These are phyloP conservation scores for Trametes cubensis DNA, from an alignment of 768 basidiomycete species.

Conservation along the genomic window DNA sequence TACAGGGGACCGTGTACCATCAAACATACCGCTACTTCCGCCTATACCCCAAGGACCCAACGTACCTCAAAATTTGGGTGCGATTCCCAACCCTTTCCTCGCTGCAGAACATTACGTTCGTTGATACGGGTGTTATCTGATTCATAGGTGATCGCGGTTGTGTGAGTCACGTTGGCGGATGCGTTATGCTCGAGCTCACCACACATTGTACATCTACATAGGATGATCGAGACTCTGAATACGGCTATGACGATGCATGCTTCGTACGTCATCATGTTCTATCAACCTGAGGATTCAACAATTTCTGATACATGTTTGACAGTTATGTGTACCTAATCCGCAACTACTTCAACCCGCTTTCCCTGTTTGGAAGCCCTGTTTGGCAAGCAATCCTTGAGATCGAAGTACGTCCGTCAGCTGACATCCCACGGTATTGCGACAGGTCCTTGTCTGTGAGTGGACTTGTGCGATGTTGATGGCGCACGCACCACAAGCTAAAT, in stretches of 20 bases:
- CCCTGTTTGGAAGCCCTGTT: too few relatives aligned
- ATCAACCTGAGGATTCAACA: background rate
- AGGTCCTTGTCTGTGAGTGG: too few relatives aligned
- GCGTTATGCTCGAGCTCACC: background rate
- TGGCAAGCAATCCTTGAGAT: too few relatives aligned
- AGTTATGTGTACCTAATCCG: conserved; percentile 12
- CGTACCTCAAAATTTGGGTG: conserved; percentile 12
- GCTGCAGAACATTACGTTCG: too few relatives aligned
- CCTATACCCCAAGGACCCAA: conserved; percentile 1
- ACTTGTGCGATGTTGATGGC: too few relatives aligned
- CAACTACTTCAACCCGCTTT: background rate
- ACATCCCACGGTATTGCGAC: too few relatives aligned
- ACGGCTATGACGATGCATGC: conserved; percentile 8
- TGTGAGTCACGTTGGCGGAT: background rate
- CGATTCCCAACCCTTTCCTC: background rate
- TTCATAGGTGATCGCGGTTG: background rate
- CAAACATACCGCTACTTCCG: conserved; percentile 12
- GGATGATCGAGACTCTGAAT: conserved; percentile 3
- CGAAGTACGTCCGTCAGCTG: too few relatives aligned
- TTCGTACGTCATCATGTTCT: background rate
- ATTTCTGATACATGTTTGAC: background rate
- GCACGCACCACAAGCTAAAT: too few relatives aligned
- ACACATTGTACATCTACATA: background rate
- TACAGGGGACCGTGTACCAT: conserved; percentile 4
- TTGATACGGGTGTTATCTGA: background rate